Evolutionary conservation across 2,329 filamentous ascomycete species (phyloP), one percentile per base, ranked within the genome.

Genomic region (Aspergillus sp.): DNA sequence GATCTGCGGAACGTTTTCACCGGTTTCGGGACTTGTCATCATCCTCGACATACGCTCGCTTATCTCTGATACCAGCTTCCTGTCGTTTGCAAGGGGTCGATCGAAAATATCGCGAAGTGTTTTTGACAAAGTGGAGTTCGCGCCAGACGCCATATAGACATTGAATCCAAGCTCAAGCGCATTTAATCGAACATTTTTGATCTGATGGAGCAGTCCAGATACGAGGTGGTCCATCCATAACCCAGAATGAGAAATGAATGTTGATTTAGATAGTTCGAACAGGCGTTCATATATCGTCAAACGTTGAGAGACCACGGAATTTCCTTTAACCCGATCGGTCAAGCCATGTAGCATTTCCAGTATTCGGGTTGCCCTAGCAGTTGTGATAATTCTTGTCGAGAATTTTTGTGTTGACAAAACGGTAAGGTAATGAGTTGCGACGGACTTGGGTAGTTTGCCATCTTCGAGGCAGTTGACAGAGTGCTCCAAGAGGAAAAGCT

Each of bases 211-310:
- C 81, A 97, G 87, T 50, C 91, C 91, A 19, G 86, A 86, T 62
- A 98, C 87, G 19, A 96, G 78, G 70, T 96, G 89, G 52, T 89
- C 82, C 49, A 97, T 80, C 93, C 95, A 99, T 58, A 90, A 83
- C 3, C 84, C 80, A 55, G 83, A 79, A 43, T 91, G 86, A 23
- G 82, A 77, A 15, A 87, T 76, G 87, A 99, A 96, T 21, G 86
- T 78, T 17, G 80, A 75, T 51, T 84, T 87, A 4, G 87, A 84
- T 73, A 96, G 90, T 58, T 84, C 84, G 23, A 96, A 75, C 2
- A 99, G 79, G 54, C 87, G 88, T 62, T 87, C 86, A 70, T 96
- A 97, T 52, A 96, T 88, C 47, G 86, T 80, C 11, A 96, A 81
- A 15, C 93, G 87, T 58, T 89, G 87, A 64, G 88, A 87, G 40